A percentile compares a stretch with the other conserved stretches of the same genome.
Conservation (phyloP, 345 rosid genomes). For the Noccaea bulbosa region DNA sequence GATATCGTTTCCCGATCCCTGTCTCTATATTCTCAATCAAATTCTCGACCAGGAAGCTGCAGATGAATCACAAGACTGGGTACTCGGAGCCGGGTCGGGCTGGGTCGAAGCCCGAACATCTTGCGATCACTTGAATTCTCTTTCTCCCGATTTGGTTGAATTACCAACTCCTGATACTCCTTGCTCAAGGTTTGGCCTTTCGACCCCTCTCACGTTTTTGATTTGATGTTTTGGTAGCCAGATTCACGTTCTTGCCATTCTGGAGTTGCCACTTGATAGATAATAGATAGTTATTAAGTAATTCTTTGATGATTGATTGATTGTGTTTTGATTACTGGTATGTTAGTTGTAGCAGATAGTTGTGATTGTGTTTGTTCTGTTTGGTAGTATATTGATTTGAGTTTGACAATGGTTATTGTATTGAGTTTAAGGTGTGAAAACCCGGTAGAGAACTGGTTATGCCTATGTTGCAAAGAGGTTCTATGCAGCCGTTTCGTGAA, state of each 20-base stretch:
- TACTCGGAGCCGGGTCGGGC: slow-evolving; percentile 72
- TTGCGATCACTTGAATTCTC: slow-evolving; percentile 74
- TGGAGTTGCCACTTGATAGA: too few species aligned
- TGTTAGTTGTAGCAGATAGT: too few species aligned
- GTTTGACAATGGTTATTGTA: neutral
- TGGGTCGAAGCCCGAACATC: slow-evolving; percentile 87
- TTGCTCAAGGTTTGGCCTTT: slow-evolving; percentile 58
- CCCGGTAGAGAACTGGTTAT: slow-evolving; percentile 86
- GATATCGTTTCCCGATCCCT: neutral
- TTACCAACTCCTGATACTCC: slow-evolving; percentile 72
- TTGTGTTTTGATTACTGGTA: too few species aligned
- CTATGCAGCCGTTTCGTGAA: slow-evolving; percentile 91
- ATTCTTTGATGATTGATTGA: too few species aligned
- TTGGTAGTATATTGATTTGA: slow-evolving; percentile 1
- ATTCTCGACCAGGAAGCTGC: slow-evolving; percentile 36
- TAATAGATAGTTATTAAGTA: too few species aligned
- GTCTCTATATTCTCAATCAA: neutral
- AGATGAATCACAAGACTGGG: slow-evolving; percentile 49
- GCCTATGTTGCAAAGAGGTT: slow-evolving; percentile 81
- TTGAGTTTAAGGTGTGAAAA: slow-evolving; percentile 64
- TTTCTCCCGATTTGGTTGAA: slow-evolving; percentile 63
- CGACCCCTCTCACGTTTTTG: too few species aligned
- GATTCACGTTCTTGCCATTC: too few species aligned
- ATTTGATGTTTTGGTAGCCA: too few species aligned
- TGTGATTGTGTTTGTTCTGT: neutral